Base-by-base conservation (phyloP, 139 green algal species). In the Cymbomonas tetramitiformis region DNA sequence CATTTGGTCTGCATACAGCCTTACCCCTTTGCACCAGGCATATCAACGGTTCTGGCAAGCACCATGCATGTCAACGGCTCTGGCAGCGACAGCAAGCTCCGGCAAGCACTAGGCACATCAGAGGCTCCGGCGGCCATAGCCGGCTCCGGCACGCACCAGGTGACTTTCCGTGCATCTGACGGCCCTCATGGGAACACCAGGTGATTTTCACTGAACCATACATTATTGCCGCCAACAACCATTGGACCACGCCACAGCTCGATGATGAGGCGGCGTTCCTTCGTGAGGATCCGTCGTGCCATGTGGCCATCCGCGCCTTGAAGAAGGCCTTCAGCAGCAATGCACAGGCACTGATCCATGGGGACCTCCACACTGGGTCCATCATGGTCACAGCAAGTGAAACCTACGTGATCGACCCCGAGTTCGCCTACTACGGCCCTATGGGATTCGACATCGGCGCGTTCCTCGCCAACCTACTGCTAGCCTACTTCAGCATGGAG, bases 131-230 rank as follows among this genome's bases (percentile, higher is more conserved):
- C n/a, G n/a, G n/a, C n/a, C n/a, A n/a, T n/a, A n/a, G n/a, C n/a
- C n/a, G n/a, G n/a, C n/a, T n/a, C n/a, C n/a, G n/a, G n/a, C n/a
- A n/a, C n/a, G n/a, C n/a, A n/a, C n/a, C n/a, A n/a, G n/a, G n/a
- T n/a, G n/a, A n/a, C n/a, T n/a, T n/a, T n/a, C n/a, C n/a, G n/a
- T n/a, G n/a, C n/a, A n/a, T n/a, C 36, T n/a, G n/a, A n/a, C n/a
- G 7, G 7, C 26, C 24, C 18, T 50, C 71, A 86, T n/a, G 67
- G n/a, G n/a, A n/a, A n/a, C n/a, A n/a, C n/a, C n/a, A n/a, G n/a
- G 86, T 97, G 40, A 88, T 96, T 51, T 96, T 97, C 75, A 87
- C 75, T 1, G 90, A 98, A 60, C 88, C 90, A 3, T 94, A 88
- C 75, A 62, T 63, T 36, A 36, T 51, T 0, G 77, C 79, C 4